Evolutionary conservation across 2,329 filamentous ascomycete genomes (phyloP).

Genomic region (Nectriaceae sp.): DNA sequence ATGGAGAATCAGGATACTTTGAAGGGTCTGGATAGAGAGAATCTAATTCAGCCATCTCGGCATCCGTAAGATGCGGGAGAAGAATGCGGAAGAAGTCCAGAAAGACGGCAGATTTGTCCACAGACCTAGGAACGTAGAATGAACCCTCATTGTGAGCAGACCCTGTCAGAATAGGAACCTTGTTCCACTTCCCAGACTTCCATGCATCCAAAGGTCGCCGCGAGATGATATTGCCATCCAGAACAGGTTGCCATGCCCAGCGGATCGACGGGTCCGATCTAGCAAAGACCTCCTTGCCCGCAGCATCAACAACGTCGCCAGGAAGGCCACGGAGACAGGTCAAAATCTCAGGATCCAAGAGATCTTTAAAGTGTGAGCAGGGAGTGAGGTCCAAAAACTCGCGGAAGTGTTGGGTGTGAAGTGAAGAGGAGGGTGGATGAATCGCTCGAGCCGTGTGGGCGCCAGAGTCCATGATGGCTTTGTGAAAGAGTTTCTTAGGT

Average conservation of each 20-base stretch:
- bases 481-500: conserved; percentile 32
- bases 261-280: conserved; percentile 31
- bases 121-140: conserved; percentile 25
- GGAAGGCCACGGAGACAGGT: conserved; percentile 26
- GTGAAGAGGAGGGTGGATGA: conserved; percentile 25
- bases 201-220: conserved; percentile 32
- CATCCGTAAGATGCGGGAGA: conserved; percentile 23
- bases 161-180: conserved; percentile 32
- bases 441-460: conserved; percentile 32
- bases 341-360: conserved; percentile 28
- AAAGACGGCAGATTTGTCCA: conserved; percentile 26
- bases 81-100: conserved; percentile 28
- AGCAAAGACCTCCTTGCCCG: conserved; percentile 30
- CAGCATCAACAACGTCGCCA: conserved; percentile 24
- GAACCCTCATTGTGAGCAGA: conserved; percentile 33
- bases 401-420: conserved; percentile 31
- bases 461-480: conserved; percentile 35
- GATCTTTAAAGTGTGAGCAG: conserved; percentile 24
- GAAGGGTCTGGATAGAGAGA: conserved; percentile 21
- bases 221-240: conserved; percentile 32
- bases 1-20: conserved; percentile 15
- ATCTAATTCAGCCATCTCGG: conserved; percentile 18
- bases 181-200: conserved; percentile 34
- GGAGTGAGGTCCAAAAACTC: conserved; percentile 32
- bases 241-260: conserved; percentile 36